Conservation (phyloP, 768 basidiomycete genomes). For the Holtermanniella nyarrowii region DNA sequence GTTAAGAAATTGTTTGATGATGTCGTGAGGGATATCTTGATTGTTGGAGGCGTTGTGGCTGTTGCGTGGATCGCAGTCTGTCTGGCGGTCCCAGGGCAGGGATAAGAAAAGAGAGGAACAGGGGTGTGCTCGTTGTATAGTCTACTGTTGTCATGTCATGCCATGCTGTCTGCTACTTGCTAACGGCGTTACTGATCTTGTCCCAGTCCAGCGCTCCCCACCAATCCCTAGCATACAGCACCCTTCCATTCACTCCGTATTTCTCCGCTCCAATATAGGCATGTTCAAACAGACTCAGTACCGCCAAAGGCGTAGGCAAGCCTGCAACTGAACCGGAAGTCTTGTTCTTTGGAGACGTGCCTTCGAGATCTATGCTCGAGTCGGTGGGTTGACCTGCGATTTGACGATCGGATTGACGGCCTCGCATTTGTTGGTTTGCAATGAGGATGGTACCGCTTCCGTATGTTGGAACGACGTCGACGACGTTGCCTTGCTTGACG, state of each 20-base stretch:
- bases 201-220: constrained; percentile 32
- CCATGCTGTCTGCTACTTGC: neutral
- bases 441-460: constrained; percentile 81
- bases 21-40: constrained; percentile 27
- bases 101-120: too few species aligned
- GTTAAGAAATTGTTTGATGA: constrained; percentile 16
- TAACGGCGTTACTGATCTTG: constrained; percentile 8
- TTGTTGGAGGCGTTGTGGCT: constrained; percentile 16
- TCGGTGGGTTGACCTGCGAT: neutral
- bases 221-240: constrained; percentile 36
- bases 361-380: neutral
- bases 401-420: constrained; percentile 5
- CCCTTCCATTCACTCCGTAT: constrained; percentile 33
- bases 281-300: constrained; percentile 34
- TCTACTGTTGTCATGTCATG: too few species aligned
- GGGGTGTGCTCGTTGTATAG: too few species aligned
- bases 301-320: constrained; percentile 29
- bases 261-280: constrained; percentile 27
- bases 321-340: neutral
- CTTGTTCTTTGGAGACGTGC: neutral
- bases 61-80: constrained; percentile 21
- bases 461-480: constrained; percentile 74
- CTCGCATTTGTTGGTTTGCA: constrained; percentile 37
- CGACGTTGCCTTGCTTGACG: constrained; percentile 52
- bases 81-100: constrained; percentile 27